Conservation (phyloP, 495 filamentous ascomycete genomes). For the Talaromyces trachyspermus region DNA sequence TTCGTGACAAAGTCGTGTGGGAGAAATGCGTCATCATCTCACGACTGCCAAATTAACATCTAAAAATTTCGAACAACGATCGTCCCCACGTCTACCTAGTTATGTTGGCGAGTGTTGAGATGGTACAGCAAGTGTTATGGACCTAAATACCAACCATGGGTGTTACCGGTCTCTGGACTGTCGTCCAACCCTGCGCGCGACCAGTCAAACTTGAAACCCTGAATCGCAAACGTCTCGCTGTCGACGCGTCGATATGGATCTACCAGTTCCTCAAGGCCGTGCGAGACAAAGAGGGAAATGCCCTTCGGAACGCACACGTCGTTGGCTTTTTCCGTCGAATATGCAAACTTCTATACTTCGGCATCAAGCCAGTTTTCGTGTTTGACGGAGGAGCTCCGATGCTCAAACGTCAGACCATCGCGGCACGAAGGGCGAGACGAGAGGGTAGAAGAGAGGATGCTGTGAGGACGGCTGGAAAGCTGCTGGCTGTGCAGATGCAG, state of each 20-base stretch:
- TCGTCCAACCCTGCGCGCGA: conserved; percentile 80
- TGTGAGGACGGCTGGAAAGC: conserved; percentile 74
- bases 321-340: conserved; percentile 97
- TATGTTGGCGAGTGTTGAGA: neutral
- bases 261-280: conserved; percentile 99
- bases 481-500: conserved; percentile 91
- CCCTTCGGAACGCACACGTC: conserved; percentile 86
- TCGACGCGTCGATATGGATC: conserved; percentile 99
- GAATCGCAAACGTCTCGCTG: conserved; percentile 87
- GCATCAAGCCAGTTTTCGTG: conserved; percentile 95
- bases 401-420: conserved; percentile 86
- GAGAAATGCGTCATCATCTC: conserved; percentile 5
- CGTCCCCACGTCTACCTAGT: no score
- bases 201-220: conserved; percentile 89
- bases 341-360: conserved; percentile 92
- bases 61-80: neutral
- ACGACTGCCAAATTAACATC: neutral
- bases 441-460: conserved; percentile 94
- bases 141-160: conserved; percentile 55
- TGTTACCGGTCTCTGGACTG: conserved; percentile 94
- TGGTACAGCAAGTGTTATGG: neutral
- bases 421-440: conserved; percentile 63
- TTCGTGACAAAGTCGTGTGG: neutral
- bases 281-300: conserved; percentile 96
- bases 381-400: conserved; percentile 93